These are phyloP conservation scores for Cardamine resedifolia DNA, from an alignment of 345 rosid species.

Conservation along the genomic window DNA sequence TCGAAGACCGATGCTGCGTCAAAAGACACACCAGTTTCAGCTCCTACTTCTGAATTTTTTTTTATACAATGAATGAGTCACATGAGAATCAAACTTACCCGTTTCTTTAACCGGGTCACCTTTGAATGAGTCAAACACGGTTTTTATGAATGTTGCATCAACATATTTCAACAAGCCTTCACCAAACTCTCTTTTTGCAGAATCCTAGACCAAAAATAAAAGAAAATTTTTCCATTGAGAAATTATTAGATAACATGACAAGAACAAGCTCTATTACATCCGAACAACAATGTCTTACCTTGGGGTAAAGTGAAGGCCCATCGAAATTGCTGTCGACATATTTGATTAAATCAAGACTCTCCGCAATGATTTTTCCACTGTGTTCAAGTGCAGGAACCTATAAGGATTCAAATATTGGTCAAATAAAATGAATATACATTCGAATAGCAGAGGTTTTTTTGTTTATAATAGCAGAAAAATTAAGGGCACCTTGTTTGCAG, in stretches of 20 bases:
- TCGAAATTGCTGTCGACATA: constrained; percentile 73
- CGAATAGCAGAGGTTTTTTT: background rate
- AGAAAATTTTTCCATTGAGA: background rate
- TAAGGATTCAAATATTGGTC: background rate
- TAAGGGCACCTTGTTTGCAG: constrained; percentile 63
- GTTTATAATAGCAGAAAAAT: background rate
- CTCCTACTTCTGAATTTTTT: background rate
- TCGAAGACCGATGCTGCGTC: constrained; percentile 61
- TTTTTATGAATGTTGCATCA: constrained; percentile 44
- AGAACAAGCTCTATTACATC: constrained; percentile 8
- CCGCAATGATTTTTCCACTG: constrained; percentile 66
- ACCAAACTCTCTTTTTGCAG: constrained; percentile 62
- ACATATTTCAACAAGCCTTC: constrained; percentile 61
- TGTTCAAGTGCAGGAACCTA: constrained; percentile 93
- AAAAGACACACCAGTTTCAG: background rate
- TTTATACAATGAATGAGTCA: background rate
- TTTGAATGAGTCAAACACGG: constrained; percentile 49
- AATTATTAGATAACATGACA: background rate
- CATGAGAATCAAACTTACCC: constrained; percentile 31
- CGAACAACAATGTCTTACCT: constrained; percentile 44
- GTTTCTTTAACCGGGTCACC: constrained; percentile 53
- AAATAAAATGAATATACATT: background rate
- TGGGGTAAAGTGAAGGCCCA: constrained; percentile 74
- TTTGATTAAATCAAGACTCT: constrained; percentile 79
- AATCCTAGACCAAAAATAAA: constrained; percentile 47